Base-by-base conservation (phyloP, 129 eudicot genomes). In the Logfia minima region DNA sequence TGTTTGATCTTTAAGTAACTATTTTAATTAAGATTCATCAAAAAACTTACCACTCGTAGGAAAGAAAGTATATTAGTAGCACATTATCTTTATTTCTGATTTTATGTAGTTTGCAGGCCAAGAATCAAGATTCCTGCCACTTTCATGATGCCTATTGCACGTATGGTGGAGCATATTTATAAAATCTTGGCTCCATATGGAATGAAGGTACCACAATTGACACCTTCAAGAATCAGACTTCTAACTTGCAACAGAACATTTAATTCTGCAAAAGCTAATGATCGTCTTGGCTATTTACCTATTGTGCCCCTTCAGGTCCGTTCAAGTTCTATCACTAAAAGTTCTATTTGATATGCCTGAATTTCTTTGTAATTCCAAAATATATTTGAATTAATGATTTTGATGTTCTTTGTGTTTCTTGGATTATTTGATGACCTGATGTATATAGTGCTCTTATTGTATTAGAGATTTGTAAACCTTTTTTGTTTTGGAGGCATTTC, bases 171-270 rank as follows among this genome's bases (percentile, higher is more conserved):
- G 82, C 75, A 64, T 55, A 82, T 80, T 6, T 95, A 91, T 80
- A 91, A 83, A 58, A 68, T 95, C 10, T 83, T 95, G 5, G 97
- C 84, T 14, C 96, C 96, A 34, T 91, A 85, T 41, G 97, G 99
- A 43, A 91, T 95, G 99, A 91, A 88, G 83, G 97, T 91, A 58
- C 97, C 97, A 8, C 99, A 95, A 76, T 77, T 95, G 82, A 95
- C 93, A 21, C 99, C 99, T 82, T 95, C 99, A 71, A 89, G 99
- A 84, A 85, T 95, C 82, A 87, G 97, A 62, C 90, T 95, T 58
- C 84, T 95, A 59, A 86, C 94, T 79, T 71, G 88, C 78, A 91
- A 72, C 88, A 85, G 97, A 88, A 91, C 96, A 37, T 95, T 91
- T 64, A 86, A 71, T 80, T 83, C 91, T 78, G 93, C 90, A 61